Conservation (phyloP, 2,329 filamentous ascomycete species). For the Pleomassaria siparia region DNA sequence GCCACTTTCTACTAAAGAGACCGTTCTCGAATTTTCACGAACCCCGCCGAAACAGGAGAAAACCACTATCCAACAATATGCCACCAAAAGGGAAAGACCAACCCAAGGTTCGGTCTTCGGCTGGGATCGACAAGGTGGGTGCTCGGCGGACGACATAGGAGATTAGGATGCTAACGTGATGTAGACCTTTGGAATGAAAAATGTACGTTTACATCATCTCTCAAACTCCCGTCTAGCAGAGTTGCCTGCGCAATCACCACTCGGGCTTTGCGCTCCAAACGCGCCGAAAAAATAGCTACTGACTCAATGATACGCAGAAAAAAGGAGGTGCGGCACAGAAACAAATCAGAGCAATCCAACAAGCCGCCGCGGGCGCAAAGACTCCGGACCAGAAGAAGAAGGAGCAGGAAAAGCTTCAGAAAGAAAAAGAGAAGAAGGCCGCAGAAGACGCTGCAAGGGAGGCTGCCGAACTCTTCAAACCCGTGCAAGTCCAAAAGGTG, state of each 20-base stretch:
- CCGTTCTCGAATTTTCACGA: background rate
- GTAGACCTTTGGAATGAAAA: conserved; percentile 98
- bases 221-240: conserved; percentile 2
- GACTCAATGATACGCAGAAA: conserved; percentile 56
- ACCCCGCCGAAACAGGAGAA: background rate
- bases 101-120: conserved; percentile 56
- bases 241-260: conserved; percentile 3
- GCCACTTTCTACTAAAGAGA: background rate
- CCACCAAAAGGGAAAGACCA: conserved; percentile 64
- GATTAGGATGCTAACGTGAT: conserved; percentile 8
- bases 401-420: conserved; percentile 62
- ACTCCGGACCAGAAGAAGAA: conserved; percentile 87
- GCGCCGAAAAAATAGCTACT: conserved; percentile 5
- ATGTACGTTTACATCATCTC: conserved; percentile 52
- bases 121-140: conserved; percentile 75
- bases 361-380: conserved; percentile 72
- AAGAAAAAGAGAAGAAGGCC: conserved; percentile 87
- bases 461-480: conserved; percentile 79
- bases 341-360: conserved; percentile 80
- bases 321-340: conserved; percentile 90
- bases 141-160: background rate
- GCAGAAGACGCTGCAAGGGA: conserved; percentile 83
- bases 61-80: conserved; percentile 59
- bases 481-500: conserved; percentile 94
- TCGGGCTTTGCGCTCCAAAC: background rate